Evolutionary conservation across 1,284 basidiomycete species (phyloP).

Genomic region (Mixia osmundae): DNA sequence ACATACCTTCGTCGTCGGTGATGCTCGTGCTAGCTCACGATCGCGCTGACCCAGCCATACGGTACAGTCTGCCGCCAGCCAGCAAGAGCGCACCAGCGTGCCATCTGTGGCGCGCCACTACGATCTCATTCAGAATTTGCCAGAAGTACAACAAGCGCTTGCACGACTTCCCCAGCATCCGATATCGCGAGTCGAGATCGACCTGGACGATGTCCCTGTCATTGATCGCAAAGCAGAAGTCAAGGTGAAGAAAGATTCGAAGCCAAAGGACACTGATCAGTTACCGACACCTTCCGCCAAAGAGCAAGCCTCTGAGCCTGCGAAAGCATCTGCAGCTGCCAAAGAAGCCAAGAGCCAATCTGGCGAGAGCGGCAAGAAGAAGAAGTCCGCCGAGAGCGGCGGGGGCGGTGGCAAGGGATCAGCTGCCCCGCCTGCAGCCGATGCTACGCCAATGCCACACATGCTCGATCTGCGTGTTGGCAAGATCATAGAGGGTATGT

Average conservation of each 20-base stretch:
- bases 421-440: constrained; percentile 17
- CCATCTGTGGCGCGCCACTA: constrained; percentile 78
- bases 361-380: constrained; percentile 23
- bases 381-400: constrained; percentile 24
- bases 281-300: constrained; percentile 12
- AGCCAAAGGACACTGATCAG: constrained; percentile 13
- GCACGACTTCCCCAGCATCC: constrained; percentile 28
- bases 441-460: constrained; percentile 5
- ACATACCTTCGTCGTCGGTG: constrained; percentile 47
- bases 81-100: constrained; percentile 24
- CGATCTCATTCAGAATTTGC: constrained; percentile 74
- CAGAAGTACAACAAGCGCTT: constrained; percentile 36
- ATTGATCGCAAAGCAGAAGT: constrained; percentile 21
- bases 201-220: constrained; percentile 44
- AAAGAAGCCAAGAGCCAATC: constrained; percentile 26
- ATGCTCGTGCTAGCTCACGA: not conserved
- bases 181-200: constrained; percentile 33
- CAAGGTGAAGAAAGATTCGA: constrained; percentile 13
- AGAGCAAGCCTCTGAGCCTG: constrained; percentile 16
- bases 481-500: constrained; percentile 68
- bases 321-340: constrained; percentile 14
- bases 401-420: constrained; percentile 21
- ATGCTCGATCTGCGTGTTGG: constrained; percentile 71
- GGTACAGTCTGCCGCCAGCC: constrained; percentile 8
- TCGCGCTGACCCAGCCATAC: not conserved